Percentiles rank a stretch among this genome's conserved stretches.
Evolutionary conservation across 176 grass and related monocot genomes (phyloP).

Genomic region (Luzula sylvatica): DNA sequence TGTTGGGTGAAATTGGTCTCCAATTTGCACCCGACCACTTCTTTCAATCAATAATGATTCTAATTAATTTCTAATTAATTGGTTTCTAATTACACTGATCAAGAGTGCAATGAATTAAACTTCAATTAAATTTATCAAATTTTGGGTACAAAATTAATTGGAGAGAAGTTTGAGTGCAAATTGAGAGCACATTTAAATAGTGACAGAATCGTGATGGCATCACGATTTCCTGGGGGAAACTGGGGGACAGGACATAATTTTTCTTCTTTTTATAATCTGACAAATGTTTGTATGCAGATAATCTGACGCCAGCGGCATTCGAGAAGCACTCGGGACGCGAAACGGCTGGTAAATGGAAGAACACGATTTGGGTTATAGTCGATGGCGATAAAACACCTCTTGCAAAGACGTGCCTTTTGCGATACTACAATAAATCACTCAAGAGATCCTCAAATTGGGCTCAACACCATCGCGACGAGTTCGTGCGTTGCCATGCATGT

Average conservation of each 20-base stretch:
- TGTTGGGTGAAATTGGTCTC: not conserved
- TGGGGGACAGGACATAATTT: too few species aligned
- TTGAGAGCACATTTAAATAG: too few species aligned
- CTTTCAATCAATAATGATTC: too few species aligned
- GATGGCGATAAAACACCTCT: slow-evolving; percentile 81
- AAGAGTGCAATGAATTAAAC: not conserved
- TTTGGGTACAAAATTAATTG: too few species aligned
- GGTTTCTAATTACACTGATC: too few species aligned
- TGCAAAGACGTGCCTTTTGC: slow-evolving; percentile 64
- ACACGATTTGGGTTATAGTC: slow-evolving; percentile 87
- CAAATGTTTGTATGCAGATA: slow-evolving; percentile 45
- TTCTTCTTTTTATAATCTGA: too few species aligned
- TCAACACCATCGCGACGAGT: slow-evolving; percentile 73
- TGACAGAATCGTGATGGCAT: too few species aligned
- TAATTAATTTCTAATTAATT: too few species aligned
- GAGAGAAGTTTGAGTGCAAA: too few species aligned
- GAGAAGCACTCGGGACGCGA: slow-evolving; percentile 94
- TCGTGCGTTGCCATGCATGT: slow-evolving; percentile 56
- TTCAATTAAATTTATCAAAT: too few species aligned
- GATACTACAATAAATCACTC: slow-evolving; percentile 58
- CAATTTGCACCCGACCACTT: too few species aligned
- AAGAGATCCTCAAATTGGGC: slow-evolving; percentile 49
- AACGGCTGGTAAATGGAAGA: slow-evolving; percentile 89
- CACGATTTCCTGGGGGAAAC: too few species aligned
- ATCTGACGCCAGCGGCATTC: slow-evolving; percentile 83